Base-by-base conservation (phyloP, 106 monocot genomes). In the Acorus gramineus region DNA sequence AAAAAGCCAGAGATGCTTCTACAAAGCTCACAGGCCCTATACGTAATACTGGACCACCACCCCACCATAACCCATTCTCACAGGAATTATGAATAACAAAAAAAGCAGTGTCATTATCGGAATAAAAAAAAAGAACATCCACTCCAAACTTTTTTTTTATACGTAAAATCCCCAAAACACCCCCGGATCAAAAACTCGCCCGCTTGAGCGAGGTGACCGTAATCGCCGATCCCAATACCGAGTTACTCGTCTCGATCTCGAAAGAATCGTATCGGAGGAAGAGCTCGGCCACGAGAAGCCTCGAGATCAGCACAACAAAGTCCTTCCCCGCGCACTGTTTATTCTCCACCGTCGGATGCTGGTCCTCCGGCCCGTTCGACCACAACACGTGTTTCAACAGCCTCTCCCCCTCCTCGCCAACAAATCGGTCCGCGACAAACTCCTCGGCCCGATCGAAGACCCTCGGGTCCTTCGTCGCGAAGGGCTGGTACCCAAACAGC, bases 301-400 rank as follows among this genome's bases (percentile, higher is more conserved):
- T 67, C 12, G 89, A 78, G 44, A 82, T 66, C 55, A 86, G 57
- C 61, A 89, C 83, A 4, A 93, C 93, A 55, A 89, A 89, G 55
- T 93, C 86, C 86, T 93, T 93, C 4, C 93, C 93, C 4, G 93
- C 89, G 59, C 95, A 96, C 82, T 96, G 95, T 85, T 96, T 96
- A 71, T 90, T 85, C 46, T 76, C 73, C 49, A 42, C 8, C 49
- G 95, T 80, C 3, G 95, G 80, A 12, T 61, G 57, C 69, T 78
- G 85, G 64, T 83, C 89, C 81, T 94, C 89, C 48, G 83, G 86
- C 56, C 93, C 93, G 49, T 96, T 96, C 1, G 86, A 87, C 95
- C 95, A 96, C 11, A 90, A 52, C 45, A 96, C 86, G 61, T 96
- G 55, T 57, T 54, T 68, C 57, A 94, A 55, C 67, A 90, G 61